Conservation (phyloP, 805 yeast genomes). For the Candida quercuum region DNA sequence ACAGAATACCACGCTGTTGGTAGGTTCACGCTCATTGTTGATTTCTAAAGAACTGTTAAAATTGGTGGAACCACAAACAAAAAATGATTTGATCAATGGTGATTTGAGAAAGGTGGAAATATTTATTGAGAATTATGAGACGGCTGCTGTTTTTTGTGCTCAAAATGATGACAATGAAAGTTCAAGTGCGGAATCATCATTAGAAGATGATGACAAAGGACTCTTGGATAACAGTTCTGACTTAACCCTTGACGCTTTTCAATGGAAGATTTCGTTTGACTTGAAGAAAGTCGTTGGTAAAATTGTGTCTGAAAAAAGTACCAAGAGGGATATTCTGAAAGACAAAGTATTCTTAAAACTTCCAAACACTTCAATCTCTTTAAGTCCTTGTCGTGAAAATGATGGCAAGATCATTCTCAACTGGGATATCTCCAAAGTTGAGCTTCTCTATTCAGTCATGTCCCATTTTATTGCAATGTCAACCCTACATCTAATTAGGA, state of each 20-base stretch:
- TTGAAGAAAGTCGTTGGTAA: conserved; percentile 20
- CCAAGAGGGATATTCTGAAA: conserved; percentile 20
- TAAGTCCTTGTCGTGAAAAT: conserved; percentile 16
- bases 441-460: conserved; percentile 33
- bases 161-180: conserved; percentile 5
- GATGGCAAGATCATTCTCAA: conserved; percentile 21
- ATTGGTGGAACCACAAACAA: conserved; percentile 26
- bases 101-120: conserved; percentile 30
- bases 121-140: conserved; percentile 17
- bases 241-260: conserved; percentile 2
- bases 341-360: conserved; percentile 29
- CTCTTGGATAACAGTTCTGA: conserved; percentile 18
- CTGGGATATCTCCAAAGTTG: conserved; percentile 23
- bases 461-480: conserved; percentile 43
- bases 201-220: conserved; percentile 29
- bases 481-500: conserved; percentile 37
- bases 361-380: conserved; percentile 20
- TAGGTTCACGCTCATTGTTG: conserved; percentile 40
- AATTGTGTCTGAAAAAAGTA: conserved; percentile 28
- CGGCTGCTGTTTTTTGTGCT: conserved; percentile 2
- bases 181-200: conserved; percentile 25
- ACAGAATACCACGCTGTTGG: conserved; percentile 18
- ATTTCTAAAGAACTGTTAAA: conserved; percentile 35
- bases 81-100: conserved; percentile 35
- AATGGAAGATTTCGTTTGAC: conserved; percentile 9